Percentiles rank a stretch among this genome's conserved stretches.
Conservation (phyloP, 2,329 filamentous ascomycete species). For the Claviceps monticola region DNA sequence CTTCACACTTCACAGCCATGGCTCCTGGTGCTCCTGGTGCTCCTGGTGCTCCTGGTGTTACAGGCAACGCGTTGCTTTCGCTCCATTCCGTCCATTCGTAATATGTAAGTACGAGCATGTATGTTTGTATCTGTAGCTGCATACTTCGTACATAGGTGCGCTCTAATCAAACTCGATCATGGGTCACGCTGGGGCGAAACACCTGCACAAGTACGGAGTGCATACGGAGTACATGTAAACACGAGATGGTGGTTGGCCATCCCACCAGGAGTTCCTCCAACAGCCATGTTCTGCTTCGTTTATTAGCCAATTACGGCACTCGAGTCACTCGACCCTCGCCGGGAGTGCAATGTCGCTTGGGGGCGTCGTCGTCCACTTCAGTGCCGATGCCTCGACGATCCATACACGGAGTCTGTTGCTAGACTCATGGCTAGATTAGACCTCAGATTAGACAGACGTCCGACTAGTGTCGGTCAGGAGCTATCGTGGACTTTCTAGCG, state of each 20-base stretch:
- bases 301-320: neutral
- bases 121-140: no score
- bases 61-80: no score
- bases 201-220: neutral
- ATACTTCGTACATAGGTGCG: neutral
- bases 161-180: conserved; percentile 2
- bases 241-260: conserved; percentile 3
- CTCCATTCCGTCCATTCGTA: no score
- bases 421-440: neutral
- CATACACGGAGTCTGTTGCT: neutral
- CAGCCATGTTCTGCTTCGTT: neutral
- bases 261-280: neutral
- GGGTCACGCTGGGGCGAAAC: conserved; percentile 5
- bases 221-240: conserved; percentile 1
- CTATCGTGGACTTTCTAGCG: neutral
- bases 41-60: no score
- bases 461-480: neutral
- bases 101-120: no score
- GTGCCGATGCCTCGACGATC: neutral
- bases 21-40: no score
- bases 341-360: neutral
- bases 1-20: no score
- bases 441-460: neutral
- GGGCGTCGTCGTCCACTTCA: neutral
- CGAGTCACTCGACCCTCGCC: neutral